phyloP scores from a whole-genome alignment of 371 early-diverging fungal genomes.

The Coemansia sp. region DNA sequence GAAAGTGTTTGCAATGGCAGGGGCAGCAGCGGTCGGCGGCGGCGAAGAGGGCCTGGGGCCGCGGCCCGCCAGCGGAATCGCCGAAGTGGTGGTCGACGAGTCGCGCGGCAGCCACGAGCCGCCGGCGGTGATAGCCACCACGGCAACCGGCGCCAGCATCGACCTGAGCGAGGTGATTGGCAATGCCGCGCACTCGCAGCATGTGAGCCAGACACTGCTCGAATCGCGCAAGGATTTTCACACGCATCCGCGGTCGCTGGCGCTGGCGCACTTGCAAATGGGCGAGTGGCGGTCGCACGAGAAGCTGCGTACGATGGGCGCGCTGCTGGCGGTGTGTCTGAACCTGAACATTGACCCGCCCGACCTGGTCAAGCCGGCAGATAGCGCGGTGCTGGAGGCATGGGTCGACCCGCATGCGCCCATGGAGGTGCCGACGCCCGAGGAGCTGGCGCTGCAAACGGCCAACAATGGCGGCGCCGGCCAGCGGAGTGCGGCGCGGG shows the following conservation, averaged over 20 bases:
- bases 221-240: conserved; percentile 47
- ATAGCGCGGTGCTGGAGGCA: conserved; percentile 89
- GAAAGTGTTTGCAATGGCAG: conserved; percentile 6
- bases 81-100: conserved; percentile 31
- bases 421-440: conserved; percentile 25
- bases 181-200: neutral
- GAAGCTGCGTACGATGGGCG: conserved; percentile 62
- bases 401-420: conserved; percentile 88
- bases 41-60: conserved; percentile 3
- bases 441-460: conserved; percentile 61
- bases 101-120: conserved; percentile 17
- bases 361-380: conserved; percentile 84
- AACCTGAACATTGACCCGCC: conserved; percentile 98
- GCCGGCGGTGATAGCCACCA: conserved; percentile 27
- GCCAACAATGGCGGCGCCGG: conserved; percentile 52
- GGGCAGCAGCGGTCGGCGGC: neutral
- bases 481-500: conserved; percentile 11
- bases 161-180: conserved; percentile 39
- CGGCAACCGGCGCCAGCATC: conserved; percentile 33
- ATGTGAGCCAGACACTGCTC: conserved; percentile 25
- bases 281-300: conserved; percentile 63
- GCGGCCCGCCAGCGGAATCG: conserved; percentile 11
- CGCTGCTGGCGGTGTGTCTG: conserved; percentile 81
- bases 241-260: conserved; percentile 50
- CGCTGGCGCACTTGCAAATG: conserved; percentile 45